These are phyloP conservation scores for Celoporthe dispersa DNA, from an alignment of 2,329 filamentous ascomycete genomes.

Conservation along the genomic window DNA sequence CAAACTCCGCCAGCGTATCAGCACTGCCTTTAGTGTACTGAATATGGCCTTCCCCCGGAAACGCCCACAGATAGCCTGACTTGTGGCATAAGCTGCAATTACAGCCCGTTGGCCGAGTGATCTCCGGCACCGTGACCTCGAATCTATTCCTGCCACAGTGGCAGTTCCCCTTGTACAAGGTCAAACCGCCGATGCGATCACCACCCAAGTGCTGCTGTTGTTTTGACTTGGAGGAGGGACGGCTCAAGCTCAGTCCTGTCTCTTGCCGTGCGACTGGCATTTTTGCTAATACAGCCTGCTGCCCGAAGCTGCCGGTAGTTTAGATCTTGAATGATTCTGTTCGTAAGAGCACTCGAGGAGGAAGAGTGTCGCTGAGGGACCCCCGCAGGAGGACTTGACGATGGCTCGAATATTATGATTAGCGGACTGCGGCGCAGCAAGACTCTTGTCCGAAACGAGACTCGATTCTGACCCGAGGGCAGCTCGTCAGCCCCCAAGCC, in stretches of 20 bases:
- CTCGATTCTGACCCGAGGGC: not conserved
- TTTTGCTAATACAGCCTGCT: not conserved
- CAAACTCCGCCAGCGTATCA: constrained; percentile 19
- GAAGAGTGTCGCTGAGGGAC: too few relatives aligned
- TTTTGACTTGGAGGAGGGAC: not conserved
- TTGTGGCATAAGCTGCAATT: constrained; percentile 36
- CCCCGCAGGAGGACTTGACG: not conserved
- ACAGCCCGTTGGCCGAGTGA: constrained; percentile 31
- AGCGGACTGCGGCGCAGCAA: not conserved
- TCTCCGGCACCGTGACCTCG: constrained; percentile 30
- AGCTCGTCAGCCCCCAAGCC: not conserved
- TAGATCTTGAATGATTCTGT: not conserved
- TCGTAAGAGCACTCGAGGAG: not conserved
- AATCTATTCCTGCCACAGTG: constrained; percentile 39
- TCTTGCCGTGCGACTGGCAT: constrained; percentile 25
- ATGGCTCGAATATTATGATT: too few relatives aligned
- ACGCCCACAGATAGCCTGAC: constrained; percentile 39
- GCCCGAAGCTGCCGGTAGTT: not conserved
- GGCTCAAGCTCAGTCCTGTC: constrained; percentile 22
- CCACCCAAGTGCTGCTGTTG: not conserved
- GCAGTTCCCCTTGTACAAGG: constrained; percentile 35
- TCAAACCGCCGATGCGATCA: not conserved
- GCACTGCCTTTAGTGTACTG: constrained; percentile 21
- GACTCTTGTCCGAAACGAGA: not conserved
- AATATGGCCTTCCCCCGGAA: constrained; percentile 21